phyloP scores from a whole-genome alignment of 2,329 filamentous ascomycete species.

The Arachnopeziza araneosa region DNA sequence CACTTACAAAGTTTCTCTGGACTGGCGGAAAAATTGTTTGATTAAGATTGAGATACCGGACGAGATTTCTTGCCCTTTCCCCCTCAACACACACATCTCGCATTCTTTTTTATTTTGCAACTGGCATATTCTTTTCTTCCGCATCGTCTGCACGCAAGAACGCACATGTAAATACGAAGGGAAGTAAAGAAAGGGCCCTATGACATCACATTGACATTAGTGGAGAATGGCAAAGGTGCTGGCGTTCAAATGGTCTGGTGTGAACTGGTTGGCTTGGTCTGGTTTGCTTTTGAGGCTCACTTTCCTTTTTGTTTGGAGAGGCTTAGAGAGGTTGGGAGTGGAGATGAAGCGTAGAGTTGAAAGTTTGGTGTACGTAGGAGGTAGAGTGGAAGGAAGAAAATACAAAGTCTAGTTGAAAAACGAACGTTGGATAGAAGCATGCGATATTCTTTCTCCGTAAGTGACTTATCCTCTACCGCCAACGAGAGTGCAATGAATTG shows the following conservation, averaged over 20 bases:
- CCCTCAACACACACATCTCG: not conserved
- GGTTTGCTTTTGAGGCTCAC: not conserved
- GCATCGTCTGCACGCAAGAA: not conserved
- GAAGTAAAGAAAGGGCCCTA: not conserved
- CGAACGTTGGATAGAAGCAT: too few relatives aligned
- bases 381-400: not conserved
- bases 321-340: too few relatives aligned
- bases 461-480: too few relatives aligned
- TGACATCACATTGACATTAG: not conserved
- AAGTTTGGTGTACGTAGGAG: too few relatives aligned
- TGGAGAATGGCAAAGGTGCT: not conserved
- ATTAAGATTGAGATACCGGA: not conserved
- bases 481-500: too few relatives aligned
- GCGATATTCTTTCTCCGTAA: too few relatives aligned
- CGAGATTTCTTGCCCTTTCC: not conserved
- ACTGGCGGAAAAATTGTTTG: not conserved
- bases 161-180: not conserved
- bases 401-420: too few relatives aligned
- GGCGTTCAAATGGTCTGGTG: not conserved
- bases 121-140: not conserved
- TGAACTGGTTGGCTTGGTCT: not conserved
- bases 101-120: not conserved
- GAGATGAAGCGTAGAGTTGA: not conserved
- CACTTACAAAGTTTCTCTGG: not conserved
- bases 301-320: not conserved